phyloP scores from a whole-genome alignment of 139 green algal species.

The Zygnema circumcarinatum region DNA sequence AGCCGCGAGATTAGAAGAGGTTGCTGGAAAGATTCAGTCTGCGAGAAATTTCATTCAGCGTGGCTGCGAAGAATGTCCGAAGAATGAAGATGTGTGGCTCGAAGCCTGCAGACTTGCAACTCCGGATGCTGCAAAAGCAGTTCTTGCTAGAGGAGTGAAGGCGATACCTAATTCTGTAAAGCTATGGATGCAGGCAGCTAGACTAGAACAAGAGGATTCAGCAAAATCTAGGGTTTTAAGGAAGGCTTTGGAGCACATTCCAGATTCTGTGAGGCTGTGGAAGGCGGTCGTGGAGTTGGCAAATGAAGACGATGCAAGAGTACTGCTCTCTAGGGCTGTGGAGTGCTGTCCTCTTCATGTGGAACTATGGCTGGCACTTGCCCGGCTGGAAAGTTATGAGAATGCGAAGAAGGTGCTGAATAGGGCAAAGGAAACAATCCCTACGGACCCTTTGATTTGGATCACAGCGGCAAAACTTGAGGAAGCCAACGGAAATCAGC shows the following conservation, averaged over 20 bases:
- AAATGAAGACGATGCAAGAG: constrained; percentile 83
- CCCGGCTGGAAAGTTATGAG: constrained; percentile 90
- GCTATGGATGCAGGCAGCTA: constrained; percentile 89
- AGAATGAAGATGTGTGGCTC: constrained; percentile 97
- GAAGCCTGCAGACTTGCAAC: constrained; percentile 88
- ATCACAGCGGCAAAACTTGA: constrained; percentile 96
- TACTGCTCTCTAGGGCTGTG: constrained; percentile 87
- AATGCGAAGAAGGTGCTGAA: constrained; percentile 96
- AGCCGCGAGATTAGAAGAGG: constrained; percentile 85
- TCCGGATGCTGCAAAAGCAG: constrained; percentile 77
- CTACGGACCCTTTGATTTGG: constrained; percentile 90
- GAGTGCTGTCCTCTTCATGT: constrained; percentile 92
- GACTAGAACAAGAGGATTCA: constrained; percentile 77
- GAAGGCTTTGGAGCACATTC: constrained; percentile 88
- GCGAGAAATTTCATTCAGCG: constrained; percentile 78
- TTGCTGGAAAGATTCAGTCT: constrained; percentile 68
- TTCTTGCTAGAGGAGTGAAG: constrained; percentile 88
- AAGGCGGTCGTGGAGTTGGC: constrained; percentile 95
- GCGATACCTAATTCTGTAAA: constrained; percentile 81
- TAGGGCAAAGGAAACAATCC: constrained; percentile 88
- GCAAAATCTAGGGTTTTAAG: constrained; percentile 89
- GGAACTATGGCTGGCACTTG: constrained; percentile 97
- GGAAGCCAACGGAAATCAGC: constrained; percentile 84
- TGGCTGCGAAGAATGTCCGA: constrained; percentile 92
- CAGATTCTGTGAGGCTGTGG: constrained; percentile 90